Base-by-base conservation (phyloP, 345 rosid species). In the Linum tenue region DNA sequence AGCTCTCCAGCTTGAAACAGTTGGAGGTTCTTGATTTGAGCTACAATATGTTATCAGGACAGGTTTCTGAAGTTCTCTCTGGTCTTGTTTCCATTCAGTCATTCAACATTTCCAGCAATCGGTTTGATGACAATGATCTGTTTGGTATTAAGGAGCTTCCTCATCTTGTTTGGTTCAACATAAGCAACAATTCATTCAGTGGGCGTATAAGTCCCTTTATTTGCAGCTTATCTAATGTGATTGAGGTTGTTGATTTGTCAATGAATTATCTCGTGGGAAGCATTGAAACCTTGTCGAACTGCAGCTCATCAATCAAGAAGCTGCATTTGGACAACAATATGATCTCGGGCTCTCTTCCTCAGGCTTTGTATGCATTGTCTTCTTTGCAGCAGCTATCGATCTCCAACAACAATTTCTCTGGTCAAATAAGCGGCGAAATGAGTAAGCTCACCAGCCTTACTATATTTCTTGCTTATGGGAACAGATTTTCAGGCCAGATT, bases 21-120 rank as follows among this genome's bases (percentile, higher is more conserved):
- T 84, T 92, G 64, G 65, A 84, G 72, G 81, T 78, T 81, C 88
- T 92, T 82, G 98, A 92, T 85, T 75, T 92, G 81, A 92, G 98
- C 80, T 82, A 83, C 65, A 89, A 92, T 78, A 31, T 68, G 78
- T 67, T 92, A 48, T 78, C 83, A 44, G 96, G 98, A 39, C 69
- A 68, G 7, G 85, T 86, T 78, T 82, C 76, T 2, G 76, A 66
- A 38, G 77, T 80, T 2, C 72, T 92, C 39, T 75, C 86, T 42
- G 83, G 91, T 74, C 76, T 89, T 66, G 37, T 60, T 36, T 77
- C 81, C 44, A 70, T 92, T 64, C 86, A 57, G 61, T 80, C 79
- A 2, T 65, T 92, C 70, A 86, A 92, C 72, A 64, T 92, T 36
- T 92, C 95, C 7, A 79, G 91, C 83, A 92, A 89, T 74, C 69